Evolutionary conservation across 306 rosid genomes (phyloP).

Genomic region (Sindora glabra): DNA sequence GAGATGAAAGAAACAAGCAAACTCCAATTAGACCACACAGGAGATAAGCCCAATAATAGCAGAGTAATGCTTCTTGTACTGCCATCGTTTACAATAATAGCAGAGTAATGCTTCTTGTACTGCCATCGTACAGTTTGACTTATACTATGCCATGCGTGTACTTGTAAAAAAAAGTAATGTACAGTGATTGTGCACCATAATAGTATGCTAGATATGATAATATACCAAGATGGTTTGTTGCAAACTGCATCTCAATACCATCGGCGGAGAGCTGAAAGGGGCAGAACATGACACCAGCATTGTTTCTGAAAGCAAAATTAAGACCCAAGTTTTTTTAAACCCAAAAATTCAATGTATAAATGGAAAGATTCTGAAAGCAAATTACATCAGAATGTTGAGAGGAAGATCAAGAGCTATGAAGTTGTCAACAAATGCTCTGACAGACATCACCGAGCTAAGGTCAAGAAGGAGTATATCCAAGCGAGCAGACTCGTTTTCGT

Average conservation of each 20-base stretch:
- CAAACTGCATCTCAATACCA: slow-evolving; percentile 82
- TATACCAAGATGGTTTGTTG: slow-evolving; percentile 79
- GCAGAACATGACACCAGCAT: slow-evolving; percentile 96
- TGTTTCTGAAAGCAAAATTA: slow-evolving; percentile 59
- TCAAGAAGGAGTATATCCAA: slow-evolving; percentile 65
- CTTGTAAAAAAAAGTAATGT: too few relatives aligned
- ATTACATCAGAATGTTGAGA: slow-evolving; percentile 75
- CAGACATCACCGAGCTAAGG: slow-evolving; percentile 57
- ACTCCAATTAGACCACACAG: too few relatives aligned
- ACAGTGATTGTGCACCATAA: too few relatives aligned
- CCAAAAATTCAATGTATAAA: background rate
- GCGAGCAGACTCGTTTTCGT: slow-evolving; percentile 33
- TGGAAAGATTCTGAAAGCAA: background rate
- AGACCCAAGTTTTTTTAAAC: too few relatives aligned
- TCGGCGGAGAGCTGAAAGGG: slow-evolving; percentile 67
- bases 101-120: too few relatives aligned
- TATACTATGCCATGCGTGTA: too few relatives aligned
- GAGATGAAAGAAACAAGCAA: background rate
- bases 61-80: too few relatives aligned
- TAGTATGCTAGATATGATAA: background rate
- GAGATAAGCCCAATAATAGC: too few relatives aligned
- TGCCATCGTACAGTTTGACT: too few relatives aligned
- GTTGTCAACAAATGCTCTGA: slow-evolving; percentile 46
- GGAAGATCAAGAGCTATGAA: slow-evolving; percentile 71
- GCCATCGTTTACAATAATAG: too few relatives aligned